Percentiles rank a stretch among this genome's conserved stretches.
phyloP scores from a whole-genome alignment of 495 filamentous ascomycete genomes.

The Hypoxylon crocopeplum region DNA sequence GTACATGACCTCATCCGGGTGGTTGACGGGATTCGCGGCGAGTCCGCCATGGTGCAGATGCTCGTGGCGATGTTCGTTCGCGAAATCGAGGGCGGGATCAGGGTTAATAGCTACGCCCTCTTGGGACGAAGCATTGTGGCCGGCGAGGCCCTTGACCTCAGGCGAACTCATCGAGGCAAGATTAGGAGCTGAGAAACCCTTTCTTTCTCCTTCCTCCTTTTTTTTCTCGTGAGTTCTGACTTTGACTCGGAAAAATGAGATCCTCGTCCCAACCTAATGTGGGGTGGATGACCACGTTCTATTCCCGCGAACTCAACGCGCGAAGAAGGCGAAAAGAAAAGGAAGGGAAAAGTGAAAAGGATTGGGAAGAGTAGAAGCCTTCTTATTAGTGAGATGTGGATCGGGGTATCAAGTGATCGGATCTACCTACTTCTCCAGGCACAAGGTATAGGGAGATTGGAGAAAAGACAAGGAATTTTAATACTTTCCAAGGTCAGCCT shows the following conservation, averaged over 20 bases:
- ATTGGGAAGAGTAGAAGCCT: conserved; percentile 4
- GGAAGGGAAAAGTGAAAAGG: neutral
- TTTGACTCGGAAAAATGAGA: conserved; percentile 19
- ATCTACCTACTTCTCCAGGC: conserved; percentile 14
- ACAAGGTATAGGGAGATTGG: neutral
- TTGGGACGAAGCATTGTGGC: conserved; percentile 29
- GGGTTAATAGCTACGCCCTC: conserved; percentile 23
- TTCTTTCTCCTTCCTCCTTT: conserved; percentile 3
- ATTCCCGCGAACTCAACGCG: too few relatives aligned
- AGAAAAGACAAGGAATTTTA: conserved; percentile 24
- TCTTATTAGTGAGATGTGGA: conserved; percentile 21
- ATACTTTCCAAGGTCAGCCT: conserved; percentile 35
- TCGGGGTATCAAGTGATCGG: conserved; percentile 17
- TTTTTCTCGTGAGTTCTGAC: conserved; percentile 5
- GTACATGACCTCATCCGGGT: conserved; percentile 57
- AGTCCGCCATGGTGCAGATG: conserved; percentile 58
- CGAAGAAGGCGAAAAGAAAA: conserved; percentile 3
- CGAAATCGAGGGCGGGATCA: conserved; percentile 51
- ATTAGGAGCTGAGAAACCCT: neutral
- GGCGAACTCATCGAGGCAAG: conserved; percentile 29
- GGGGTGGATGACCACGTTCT: conserved; percentile 1
- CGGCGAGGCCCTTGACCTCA: conserved; percentile 27
- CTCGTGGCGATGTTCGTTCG: conserved; percentile 57
- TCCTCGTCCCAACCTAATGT: conserved; percentile 18
- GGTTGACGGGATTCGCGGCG: conserved; percentile 50